These are phyloP conservation scores for Backusella tuberculispora DNA, from an alignment of 192 early-diverging fungal species.

Conservation along the genomic window DNA sequence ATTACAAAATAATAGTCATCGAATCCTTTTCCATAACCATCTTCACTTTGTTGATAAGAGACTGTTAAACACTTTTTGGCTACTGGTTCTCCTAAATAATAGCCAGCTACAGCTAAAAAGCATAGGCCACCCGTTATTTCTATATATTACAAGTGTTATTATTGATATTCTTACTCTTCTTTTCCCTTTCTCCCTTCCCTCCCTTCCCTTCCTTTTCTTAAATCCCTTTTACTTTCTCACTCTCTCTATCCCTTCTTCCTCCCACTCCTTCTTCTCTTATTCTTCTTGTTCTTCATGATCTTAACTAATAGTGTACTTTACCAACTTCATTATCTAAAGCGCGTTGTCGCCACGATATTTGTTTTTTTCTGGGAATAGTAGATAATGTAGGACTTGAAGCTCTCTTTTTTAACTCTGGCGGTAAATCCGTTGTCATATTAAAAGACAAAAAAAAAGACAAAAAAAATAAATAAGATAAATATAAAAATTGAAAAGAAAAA, in stretches of 20 bases:
- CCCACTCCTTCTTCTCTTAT: no score
- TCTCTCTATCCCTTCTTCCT: background rate
- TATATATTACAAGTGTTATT: background rate
- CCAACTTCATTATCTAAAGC: conserved; percentile 9
- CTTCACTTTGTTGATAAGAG: conserved; percentile 19
- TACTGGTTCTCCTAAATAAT: conserved; percentile 19
- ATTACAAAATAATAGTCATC: conserved; percentile 64
- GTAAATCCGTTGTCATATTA: conserved; percentile 18
- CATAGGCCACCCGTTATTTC: conserved; percentile 29
- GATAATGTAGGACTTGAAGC: background rate
- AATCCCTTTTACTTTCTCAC: background rate
- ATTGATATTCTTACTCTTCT: background rate
- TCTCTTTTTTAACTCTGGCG: conserved; percentile 1
- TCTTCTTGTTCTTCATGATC: no score
- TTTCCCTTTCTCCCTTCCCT: background rate
- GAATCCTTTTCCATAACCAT: conserved; percentile 49
- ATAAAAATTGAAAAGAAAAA: background rate
- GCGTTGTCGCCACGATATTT: background rate
- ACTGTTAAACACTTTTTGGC: conserved; percentile 26
- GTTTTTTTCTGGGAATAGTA: background rate
- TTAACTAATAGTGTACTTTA: background rate
- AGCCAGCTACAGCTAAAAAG: conserved; percentile 10
- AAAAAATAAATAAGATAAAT: background rate
- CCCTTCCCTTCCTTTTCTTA: background rate
- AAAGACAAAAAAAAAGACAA: background rate